A percentile compares a stretch with the other conserved stretches of the same genome.
phyloP scores from a whole-genome alignment of 1,284 basidiomycete species.

The Moesziomyces sp. region DNA sequence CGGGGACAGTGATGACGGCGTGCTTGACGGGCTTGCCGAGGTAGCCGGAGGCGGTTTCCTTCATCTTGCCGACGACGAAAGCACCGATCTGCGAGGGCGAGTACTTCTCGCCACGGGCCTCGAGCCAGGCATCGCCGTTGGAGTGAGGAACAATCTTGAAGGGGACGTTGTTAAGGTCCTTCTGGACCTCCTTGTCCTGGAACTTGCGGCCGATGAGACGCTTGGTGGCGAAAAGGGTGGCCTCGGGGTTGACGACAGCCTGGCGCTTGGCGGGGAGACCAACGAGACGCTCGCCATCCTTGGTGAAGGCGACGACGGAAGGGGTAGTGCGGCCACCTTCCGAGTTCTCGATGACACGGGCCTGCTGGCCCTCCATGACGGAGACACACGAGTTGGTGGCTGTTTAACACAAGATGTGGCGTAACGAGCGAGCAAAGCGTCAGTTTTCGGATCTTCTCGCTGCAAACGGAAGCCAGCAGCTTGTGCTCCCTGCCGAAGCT shows the following conservation, averaged over 20 bases:
- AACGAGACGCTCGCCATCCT: constrained; percentile 77
- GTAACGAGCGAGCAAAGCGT: constrained; percentile 1
- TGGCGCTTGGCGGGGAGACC: constrained; percentile 97
- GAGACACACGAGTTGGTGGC: constrained; percentile 67
- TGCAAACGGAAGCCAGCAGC: background rate
- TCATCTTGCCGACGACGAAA: constrained; percentile 92
- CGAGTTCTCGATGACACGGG: constrained; percentile 95
- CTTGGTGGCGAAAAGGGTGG: constrained; percentile 80
- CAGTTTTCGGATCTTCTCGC: constrained; percentile 1
- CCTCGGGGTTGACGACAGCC: constrained; percentile 89
- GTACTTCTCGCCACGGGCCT: constrained; percentile 75
- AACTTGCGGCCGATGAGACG: constrained; percentile 94
- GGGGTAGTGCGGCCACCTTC: constrained; percentile 98
- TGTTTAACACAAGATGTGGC: background rate
- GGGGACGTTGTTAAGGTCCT: constrained; percentile 78
- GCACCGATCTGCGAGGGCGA: constrained; percentile 77
- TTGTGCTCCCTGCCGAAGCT: background rate
- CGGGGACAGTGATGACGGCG: constrained; percentile 91
- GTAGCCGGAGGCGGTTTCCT: constrained; percentile 90
- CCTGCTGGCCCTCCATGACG: constrained; percentile 84
- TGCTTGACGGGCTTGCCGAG: constrained; percentile 93
- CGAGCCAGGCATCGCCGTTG: constrained; percentile 78
- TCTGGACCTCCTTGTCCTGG: constrained; percentile 90
- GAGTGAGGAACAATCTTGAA: constrained; percentile 80
- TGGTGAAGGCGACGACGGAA: constrained; percentile 97